Base-by-base conservation (phyloP, 108 stramenopile genomes). In the Chaetoceros tenuissimus region DNA sequence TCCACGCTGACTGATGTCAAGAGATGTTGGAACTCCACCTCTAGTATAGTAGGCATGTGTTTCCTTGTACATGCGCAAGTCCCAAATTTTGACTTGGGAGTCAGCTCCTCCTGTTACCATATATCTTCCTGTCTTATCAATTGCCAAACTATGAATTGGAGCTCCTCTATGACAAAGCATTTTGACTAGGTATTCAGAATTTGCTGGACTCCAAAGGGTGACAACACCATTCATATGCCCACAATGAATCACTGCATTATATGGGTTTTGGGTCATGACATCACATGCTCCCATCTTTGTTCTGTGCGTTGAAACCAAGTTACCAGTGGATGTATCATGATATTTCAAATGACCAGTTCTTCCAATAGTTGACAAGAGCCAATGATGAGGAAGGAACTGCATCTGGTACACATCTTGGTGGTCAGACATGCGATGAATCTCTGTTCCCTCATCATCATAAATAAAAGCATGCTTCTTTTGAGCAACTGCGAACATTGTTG, bases 191-290 rank as follows among this genome's bases (percentile, higher is more conserved):
- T 92, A 89, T 66, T 81, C 68, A 24, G 60, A 67, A 17, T 72
- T 81, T 30, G 86, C 68, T n/a, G 98, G 98, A 46, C 78, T 85
- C 99, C 99, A 98, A 29, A 99, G 73, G 21, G 96, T 96, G 28
- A 98, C 97, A 2, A 87, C 87, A 40, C 99, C 99, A 72, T 97
- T 98, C 58, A 74, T 64, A 75, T 99, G 99, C 19, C 99, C 99
- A 1, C 82, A 51, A 63, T 95, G 85, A 5, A 96, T 55, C 23
- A 99, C 83, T 24, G 94, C 94, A 63, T 93, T 98, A 59, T 73
- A 66, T 8, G 94, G 96, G 66, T 98, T 98, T 48, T 97, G 97
- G 50, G 85, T 63, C 51, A 99, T 69, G 5, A 80, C 84, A 47
- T 57, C 22, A 53, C 83, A 90, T 1, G 86, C 65, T 19, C 94